These are phyloP conservation scores for Zygosaccharomyces bailii DNA, from an alignment of 805 yeast species.

Conservation along the genomic window DNA sequence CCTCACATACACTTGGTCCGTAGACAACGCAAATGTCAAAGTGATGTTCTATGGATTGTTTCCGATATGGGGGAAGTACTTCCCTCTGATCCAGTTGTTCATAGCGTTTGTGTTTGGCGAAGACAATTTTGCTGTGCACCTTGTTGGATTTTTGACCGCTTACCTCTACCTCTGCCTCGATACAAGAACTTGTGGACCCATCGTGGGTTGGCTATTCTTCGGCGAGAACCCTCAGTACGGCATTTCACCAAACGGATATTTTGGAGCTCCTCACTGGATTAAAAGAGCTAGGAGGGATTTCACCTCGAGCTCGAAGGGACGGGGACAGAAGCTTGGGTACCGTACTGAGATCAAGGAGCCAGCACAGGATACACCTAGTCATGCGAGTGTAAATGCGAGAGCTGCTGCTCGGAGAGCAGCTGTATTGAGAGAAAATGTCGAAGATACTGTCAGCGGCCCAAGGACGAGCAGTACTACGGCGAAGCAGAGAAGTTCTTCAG, in stretches of 20 bases:
- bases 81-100: conserved; percentile 40
- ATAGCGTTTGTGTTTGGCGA: conserved; percentile 46
- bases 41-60: conserved; percentile 51
- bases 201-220: conserved; percentile 35
- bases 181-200: conserved; percentile 51
- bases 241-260: conserved; percentile 24
- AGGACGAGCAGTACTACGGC: neutral
- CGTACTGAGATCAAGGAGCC: neutral
- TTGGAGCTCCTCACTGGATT: conserved; percentile 23
- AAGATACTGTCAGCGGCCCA: neutral
- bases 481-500: conserved; percentile 2
- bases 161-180: conserved; percentile 62
- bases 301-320: conserved; percentile 3
- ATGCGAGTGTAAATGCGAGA: neutral
- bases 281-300: conserved; percentile 4
- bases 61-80: conserved; percentile 55
- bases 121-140: conserved; percentile 39
- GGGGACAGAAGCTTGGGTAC: conserved; percentile 13
- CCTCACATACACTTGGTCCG: conserved; percentile 60
- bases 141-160: conserved; percentile 53
- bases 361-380: neutral
- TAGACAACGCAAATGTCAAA: conserved; percentile 49
- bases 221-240: conserved; percentile 21
- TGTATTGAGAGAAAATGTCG: neutral
- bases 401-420: conserved; percentile 2